phyloP scores from a whole-genome alignment of 2,329 filamentous ascomycete species.

The Aspergillus calidoustus region DNA sequence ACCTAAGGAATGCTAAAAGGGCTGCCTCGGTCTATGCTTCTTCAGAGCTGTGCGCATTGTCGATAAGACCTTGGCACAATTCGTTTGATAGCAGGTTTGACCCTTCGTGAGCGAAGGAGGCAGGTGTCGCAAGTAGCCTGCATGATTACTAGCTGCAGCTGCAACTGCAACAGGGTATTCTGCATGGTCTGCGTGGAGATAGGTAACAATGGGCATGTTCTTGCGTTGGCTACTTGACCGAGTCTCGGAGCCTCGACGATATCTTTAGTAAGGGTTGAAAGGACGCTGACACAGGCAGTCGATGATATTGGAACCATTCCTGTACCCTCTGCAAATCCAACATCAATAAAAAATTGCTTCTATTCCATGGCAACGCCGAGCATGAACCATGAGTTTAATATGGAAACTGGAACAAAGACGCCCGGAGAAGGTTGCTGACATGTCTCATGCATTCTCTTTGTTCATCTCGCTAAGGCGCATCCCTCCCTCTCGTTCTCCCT shows the following conservation, averaged over 20 bases:
- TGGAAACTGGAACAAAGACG: constrained; percentile 9
- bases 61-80: neutral
- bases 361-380: neutral
- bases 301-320: neutral
- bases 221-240: neutral
- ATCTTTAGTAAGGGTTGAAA: neutral
- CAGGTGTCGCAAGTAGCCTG: neutral
- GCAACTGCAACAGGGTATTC: neutral
- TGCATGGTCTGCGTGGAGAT: neutral
- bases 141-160: neutral
- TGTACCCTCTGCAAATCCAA: neutral
- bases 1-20: neutral
- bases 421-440: neutral
- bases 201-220: neutral
- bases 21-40: neutral
- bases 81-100: neutral
- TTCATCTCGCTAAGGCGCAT: neutral
- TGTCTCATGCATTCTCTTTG: constrained; percentile 15
- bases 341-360: neutral
- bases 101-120: neutral
- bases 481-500: constrained; percentile 28
- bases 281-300: neutral
- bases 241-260: neutral
- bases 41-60: neutral
- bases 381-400: neutral